Conservation (phyloP, 352 stramenopile genomes). For the Thraustochytrium striatum region DNA sequence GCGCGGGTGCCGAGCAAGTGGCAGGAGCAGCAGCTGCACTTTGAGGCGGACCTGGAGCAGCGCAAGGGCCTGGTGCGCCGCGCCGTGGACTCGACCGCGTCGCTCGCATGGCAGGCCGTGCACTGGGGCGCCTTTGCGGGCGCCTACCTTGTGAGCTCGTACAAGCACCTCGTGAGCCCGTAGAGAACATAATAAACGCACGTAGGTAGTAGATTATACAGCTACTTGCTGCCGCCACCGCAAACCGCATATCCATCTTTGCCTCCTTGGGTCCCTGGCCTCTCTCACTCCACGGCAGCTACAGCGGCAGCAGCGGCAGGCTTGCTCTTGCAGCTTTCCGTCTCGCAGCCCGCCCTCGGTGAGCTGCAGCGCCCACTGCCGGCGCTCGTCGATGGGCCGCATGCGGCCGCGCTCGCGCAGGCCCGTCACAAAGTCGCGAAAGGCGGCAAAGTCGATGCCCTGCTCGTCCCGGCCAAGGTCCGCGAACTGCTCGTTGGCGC, state of each 20-base stretch:
- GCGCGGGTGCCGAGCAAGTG: too few species aligned
- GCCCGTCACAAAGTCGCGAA: not conserved
- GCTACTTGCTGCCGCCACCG: not conserved
- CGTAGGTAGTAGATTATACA: not conserved
- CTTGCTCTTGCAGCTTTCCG: not conserved
- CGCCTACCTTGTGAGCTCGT: too few species aligned
- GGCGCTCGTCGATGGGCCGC: not conserved
- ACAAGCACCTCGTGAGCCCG: too few species aligned
- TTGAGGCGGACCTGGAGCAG: too few species aligned
- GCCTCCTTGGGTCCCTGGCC: not conserved
- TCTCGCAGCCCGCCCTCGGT: not conserved
- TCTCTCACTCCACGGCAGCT: not conserved
- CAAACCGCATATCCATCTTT: not conserved
- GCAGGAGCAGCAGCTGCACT: too few species aligned
- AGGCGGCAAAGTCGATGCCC: conserved; percentile 1
- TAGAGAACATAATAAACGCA: not conserved
- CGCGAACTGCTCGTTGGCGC: not conserved
- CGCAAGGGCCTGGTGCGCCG: not conserved
- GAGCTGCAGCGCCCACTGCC: not conserved
- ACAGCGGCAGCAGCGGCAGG: not conserved
- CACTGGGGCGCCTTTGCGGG: not conserved
- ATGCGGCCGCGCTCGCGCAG: not conserved
- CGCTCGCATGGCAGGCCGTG: not conserved
- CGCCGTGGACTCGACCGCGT: not conserved
- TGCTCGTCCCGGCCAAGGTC: not conserved